These are phyloP conservation scores for Trametes villosa DNA, from an alignment of 768 basidiomycete genomes.

Conservation along the genomic window DNA sequence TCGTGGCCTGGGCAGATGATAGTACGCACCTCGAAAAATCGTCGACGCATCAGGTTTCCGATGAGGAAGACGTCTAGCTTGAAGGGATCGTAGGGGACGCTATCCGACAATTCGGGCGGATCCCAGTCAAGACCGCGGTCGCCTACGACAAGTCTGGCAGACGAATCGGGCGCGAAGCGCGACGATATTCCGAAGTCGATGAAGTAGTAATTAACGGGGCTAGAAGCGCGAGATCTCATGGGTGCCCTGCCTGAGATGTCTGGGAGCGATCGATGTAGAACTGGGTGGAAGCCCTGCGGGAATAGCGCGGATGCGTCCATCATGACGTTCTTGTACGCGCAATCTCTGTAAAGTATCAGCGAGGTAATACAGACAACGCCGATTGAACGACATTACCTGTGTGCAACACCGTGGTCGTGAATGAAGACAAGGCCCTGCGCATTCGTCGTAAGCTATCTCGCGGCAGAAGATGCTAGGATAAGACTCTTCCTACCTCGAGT, in stretches of 20 bases:
- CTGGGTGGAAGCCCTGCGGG: conserved; percentile 29
- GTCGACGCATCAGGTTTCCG: conserved; percentile 21
- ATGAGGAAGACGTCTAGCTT: conserved; percentile 28
- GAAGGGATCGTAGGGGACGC: conserved; percentile 30
- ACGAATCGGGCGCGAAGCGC: background rate
- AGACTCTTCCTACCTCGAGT: conserved; percentile 1
- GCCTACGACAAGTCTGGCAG: conserved; percentile 18
- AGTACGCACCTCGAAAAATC: conserved; percentile 20
- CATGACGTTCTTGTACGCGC: conserved; percentile 27
- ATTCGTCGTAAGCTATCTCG: background rate
- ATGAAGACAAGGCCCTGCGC: conserved; percentile 29
- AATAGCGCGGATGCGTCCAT: conserved; percentile 30
- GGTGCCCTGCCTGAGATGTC: background rate
- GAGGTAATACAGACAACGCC: background rate
- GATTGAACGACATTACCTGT: conserved; percentile 12
- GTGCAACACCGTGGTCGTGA: conserved; percentile 25
- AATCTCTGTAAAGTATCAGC: conserved; percentile 22
- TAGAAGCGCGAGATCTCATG: background rate
- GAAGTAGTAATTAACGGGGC: conserved; percentile 31
- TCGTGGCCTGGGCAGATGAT: too few species aligned
- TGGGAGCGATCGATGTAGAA: background rate
- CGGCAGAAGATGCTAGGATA: background rate
- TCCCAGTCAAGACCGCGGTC: conserved; percentile 22
- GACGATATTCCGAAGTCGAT: conserved; percentile 36
- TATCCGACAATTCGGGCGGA: conserved; percentile 24